Conservation (phyloP, 768 basidiomycete species). For the Panus rudis region DNA sequence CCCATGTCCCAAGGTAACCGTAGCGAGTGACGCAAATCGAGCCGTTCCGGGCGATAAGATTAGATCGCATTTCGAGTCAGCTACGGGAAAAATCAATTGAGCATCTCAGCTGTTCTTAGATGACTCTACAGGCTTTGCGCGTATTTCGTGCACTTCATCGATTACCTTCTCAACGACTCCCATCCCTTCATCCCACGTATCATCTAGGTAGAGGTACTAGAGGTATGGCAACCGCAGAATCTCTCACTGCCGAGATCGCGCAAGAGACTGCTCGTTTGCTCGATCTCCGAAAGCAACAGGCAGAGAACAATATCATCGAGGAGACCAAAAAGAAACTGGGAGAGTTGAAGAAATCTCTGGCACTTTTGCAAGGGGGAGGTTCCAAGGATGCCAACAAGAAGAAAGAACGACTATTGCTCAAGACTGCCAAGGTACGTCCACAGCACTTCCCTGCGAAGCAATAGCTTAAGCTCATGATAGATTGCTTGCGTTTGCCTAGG, state of each 20-base stretch:
- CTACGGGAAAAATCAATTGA: neutral
- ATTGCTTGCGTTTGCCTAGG: slow-evolving; percentile 36
- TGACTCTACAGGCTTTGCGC: neutral
- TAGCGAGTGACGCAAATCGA: too few relatives aligned
- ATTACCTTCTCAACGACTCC: neutral
- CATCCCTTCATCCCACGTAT: neutral
- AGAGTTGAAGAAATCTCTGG: slow-evolving; percentile 55
- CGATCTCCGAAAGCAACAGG: slow-evolving; percentile 50
- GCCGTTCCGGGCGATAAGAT: neutral
- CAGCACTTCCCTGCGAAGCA: neutral
- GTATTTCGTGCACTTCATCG: neutral
- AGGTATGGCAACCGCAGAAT: slow-evolving; percentile 37
- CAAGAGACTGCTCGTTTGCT: slow-evolving; percentile 52
- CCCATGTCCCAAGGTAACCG: too few relatives aligned
- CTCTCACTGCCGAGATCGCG: slow-evolving; percentile 49
- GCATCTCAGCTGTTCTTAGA: neutral
- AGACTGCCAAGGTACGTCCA: slow-evolving; percentile 82
- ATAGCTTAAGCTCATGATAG: slow-evolving; percentile 11
- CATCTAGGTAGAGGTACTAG: too few relatives aligned
- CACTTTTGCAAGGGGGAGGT: slow-evolving; percentile 32
- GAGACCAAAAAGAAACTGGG: slow-evolving; percentile 63
- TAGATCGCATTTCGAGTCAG: neutral
- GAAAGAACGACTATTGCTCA: slow-evolving; percentile 68
- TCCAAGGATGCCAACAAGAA: slow-evolving; percentile 49
- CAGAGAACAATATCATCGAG: slow-evolving; percentile 43